A percentile compares a stretch with the other conserved stretches of the same genome.
These are phyloP conservation scores for Cajanus cajan DNA, from an alignment of 306 rosid species.

Conservation along the genomic window DNA sequence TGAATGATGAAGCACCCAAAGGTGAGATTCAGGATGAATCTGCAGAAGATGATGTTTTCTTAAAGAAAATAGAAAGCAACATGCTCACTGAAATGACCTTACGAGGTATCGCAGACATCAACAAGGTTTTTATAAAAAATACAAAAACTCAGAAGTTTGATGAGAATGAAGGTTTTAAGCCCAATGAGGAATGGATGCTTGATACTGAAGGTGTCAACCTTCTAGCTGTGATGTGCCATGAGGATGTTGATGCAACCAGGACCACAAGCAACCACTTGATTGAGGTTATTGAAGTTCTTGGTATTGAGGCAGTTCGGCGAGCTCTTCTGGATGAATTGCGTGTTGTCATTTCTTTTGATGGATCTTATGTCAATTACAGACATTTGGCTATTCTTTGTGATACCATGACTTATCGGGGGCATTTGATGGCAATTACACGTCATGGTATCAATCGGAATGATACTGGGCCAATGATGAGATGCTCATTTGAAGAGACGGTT, in stretches of 20 bases:
- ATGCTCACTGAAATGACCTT: conserved; percentile 99
- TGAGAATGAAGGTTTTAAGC: conserved; percentile 76
- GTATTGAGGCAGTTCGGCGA: conserved; percentile 96
- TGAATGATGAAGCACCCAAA: conserved; percentile 95
- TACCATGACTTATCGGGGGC: conserved; percentile 97
- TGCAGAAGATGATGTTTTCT: conserved; percentile 95
- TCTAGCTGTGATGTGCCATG: conserved; percentile 91
- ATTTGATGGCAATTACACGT: conserved; percentile 98
- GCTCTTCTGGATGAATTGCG: conserved; percentile 87
- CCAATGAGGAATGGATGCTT: conserved; percentile 96
- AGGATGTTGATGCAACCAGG: conserved; percentile 86
- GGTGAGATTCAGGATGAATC: conserved; percentile 91
- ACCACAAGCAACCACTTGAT: conserved; percentile 96
- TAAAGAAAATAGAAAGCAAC: conserved; percentile 94
- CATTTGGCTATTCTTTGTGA: conserved; percentile 98
- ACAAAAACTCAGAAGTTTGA: conserved; percentile 85
- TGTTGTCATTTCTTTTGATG: conserved; percentile 95
- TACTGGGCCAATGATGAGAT: conserved; percentile 99
- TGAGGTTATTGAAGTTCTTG: conserved; percentile 97
- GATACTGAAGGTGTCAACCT: conserved; percentile 99
- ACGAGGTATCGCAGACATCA: conserved; percentile 91
- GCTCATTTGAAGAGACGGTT: conserved; percentile 97
- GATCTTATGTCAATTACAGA: conserved; percentile 93
- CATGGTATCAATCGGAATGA: conserved; percentile 96
- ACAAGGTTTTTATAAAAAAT: conserved; percentile 88